Percentiles rank a stretch among this genome's conserved stretches.
These are phyloP conservation scores for Trichocomaceae sp. DNA, from an alignment of 2,329 filamentous ascomycete genomes.

Conservation along the genomic window DNA sequence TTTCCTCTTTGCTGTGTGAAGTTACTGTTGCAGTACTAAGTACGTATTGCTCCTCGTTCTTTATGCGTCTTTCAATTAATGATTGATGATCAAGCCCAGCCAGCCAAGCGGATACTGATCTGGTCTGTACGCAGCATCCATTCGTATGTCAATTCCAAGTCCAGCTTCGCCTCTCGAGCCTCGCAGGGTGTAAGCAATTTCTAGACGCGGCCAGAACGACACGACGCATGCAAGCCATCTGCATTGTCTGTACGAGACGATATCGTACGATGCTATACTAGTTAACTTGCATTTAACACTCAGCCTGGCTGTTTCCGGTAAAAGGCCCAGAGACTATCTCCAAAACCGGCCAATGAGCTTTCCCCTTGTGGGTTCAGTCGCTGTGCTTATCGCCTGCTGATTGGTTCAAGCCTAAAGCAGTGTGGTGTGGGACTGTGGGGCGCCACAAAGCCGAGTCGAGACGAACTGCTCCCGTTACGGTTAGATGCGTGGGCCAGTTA, in stretches of 20 bases:
- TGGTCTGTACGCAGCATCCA: no score
- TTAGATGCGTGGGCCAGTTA: not conserved
- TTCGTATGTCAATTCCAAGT: no score
- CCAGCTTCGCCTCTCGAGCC: no score
- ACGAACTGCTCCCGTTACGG: conserved; percentile 3
- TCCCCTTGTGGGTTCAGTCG: no score
- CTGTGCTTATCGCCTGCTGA: not conserved
- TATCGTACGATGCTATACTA: no score
- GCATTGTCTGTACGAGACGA: no score
- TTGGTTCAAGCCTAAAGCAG: not conserved
- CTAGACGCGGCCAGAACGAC: not conserved
- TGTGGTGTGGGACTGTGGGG: not conserved
- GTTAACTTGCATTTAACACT: not conserved
- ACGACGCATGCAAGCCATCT: not conserved
- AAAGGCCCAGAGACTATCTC: not conserved
- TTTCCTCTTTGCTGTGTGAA: not conserved
- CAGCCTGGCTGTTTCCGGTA: not conserved
- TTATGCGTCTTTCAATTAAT: not conserved
- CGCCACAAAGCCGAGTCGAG: not conserved
- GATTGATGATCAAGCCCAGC: no score
- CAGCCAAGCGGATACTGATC: no score
- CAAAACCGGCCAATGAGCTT: no score
- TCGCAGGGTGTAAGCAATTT: no score
- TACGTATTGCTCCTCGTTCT: not conserved
- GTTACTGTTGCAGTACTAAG: no score